A percentile compares a stretch with the other conserved stretches of the same genome.
Evolutionary conservation across 2,329 filamentous ascomycete species (phyloP).

Genomic region (Penicillium decumbens): DNA sequence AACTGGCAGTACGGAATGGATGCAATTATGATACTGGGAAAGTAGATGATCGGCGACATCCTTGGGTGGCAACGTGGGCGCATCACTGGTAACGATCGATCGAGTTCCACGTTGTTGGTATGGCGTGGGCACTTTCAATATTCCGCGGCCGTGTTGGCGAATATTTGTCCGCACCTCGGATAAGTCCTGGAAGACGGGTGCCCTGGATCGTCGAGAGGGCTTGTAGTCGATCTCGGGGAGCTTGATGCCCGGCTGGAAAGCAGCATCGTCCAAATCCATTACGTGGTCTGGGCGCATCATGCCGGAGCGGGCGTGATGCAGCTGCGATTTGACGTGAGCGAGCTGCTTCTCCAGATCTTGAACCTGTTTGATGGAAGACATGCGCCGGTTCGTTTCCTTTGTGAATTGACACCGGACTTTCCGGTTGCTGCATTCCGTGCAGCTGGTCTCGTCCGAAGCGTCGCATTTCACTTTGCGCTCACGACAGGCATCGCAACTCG

Average conservation of each 20-base stretch:
- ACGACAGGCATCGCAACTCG: conserved; percentile 93
- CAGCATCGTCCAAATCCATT: conserved; percentile 42
- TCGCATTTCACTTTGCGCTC: conserved; percentile 83
- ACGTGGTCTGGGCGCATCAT: conserved; percentile 49
- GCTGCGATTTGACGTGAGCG: conserved; percentile 72
- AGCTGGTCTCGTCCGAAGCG: conserved; percentile 91
- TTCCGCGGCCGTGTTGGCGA: conserved; percentile 66
- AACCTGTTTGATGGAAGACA: conserved; percentile 99
- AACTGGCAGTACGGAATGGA: conserved; percentile 78
- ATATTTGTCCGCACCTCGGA: conserved; percentile 68
- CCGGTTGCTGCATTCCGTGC: conserved; percentile 93
- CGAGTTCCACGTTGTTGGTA: conserved; percentile 55
- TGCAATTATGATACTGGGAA: conserved; percentile 67
- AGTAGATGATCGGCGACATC: conserved; percentile 67
- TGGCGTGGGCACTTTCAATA: conserved; percentile 71
- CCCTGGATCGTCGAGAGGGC: conserved; percentile 59
- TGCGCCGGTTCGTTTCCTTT: conserved; percentile 95
- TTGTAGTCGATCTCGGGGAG: conserved; percentile 64
- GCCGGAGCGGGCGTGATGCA: conserved; percentile 65
- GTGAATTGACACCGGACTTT: conserved; percentile 98
- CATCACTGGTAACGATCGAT: conserved; percentile 49
- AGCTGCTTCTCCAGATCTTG: conserved; percentile 95
- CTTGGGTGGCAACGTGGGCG: conserved; percentile 66
- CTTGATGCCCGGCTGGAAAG: conserved; percentile 47
- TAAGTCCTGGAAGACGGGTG: conserved; percentile 63